Conservation (phyloP, 176 grass and related monocot species). For the Pharus latifolius region DNA sequence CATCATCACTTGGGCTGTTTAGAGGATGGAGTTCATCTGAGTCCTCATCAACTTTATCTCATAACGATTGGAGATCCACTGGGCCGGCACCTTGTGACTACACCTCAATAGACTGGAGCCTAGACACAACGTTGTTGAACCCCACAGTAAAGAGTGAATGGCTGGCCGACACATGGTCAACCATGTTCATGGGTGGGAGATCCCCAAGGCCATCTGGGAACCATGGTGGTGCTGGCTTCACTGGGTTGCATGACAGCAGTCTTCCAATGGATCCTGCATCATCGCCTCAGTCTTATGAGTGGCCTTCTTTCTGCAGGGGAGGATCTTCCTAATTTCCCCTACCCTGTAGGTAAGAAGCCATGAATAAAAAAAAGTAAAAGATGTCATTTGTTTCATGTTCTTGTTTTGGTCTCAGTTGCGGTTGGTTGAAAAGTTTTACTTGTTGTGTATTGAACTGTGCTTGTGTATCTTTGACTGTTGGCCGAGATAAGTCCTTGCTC, state of each 20-base stretch:
- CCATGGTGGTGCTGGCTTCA: constrained; percentile 12
- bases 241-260: constrained; percentile 46
- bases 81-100: constrained; percentile 54
- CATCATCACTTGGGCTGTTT: constrained; percentile 58
- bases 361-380: constrained; percentile 50
- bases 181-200: constrained; percentile 93
- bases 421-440: constrained; percentile 57
- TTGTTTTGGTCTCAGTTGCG: constrained; percentile 44
- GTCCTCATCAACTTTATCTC: constrained; percentile 20
- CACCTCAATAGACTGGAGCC: constrained; percentile 89
- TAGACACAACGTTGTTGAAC: constrained; percentile 68
- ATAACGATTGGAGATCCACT: constrained; percentile 60
- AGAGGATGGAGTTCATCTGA: constrained; percentile 49
- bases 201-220: constrained; percentile 28
- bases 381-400: constrained; percentile 32
- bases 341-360: constrained; percentile 42
- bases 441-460: constrained; percentile 36
- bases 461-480: constrained; percentile 51
- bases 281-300: constrained; percentile 42
- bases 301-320: constrained; percentile 59
- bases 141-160: constrained; percentile 37
- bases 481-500: constrained; percentile 41
- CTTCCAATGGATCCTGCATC: constrained; percentile 39
- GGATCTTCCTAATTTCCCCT: constrained; percentile 44
- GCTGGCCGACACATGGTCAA: constrained; percentile 88